A percentile compares a stretch with the other conserved stretches of the same genome.
phyloP scores from a whole-genome alignment of 1,284 basidiomycete species.

The Leccinum fuscescens region DNA sequence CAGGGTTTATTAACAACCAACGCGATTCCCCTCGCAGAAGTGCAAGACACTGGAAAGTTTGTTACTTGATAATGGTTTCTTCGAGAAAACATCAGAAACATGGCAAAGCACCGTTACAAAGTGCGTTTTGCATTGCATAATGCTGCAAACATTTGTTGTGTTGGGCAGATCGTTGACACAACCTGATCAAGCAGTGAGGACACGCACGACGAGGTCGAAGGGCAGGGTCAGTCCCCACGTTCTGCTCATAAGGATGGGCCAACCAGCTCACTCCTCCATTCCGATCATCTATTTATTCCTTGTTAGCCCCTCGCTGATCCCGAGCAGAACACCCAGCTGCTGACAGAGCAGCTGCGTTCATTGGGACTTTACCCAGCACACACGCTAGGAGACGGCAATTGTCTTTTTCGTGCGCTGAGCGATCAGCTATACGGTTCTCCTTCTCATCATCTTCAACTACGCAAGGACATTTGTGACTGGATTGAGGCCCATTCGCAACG shows the following conservation, averaged over 20 bases:
- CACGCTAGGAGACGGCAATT: slow-evolving; percentile 84
- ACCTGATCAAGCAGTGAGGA: slow-evolving; percentile 48
- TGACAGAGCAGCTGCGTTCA: slow-evolving; percentile 67
- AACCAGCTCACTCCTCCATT: slow-evolving; percentile 18
- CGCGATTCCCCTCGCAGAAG: slow-evolving; percentile 25
- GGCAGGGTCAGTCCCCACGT: slow-evolving; percentile 47
- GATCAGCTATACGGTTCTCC: slow-evolving; percentile 82
- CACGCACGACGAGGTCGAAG: slow-evolving; percentile 63
- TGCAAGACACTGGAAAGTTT: slow-evolving; percentile 30
- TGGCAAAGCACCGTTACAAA: slow-evolving; percentile 31
- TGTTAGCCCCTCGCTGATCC: slow-evolving; percentile 61
- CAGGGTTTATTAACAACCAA: slow-evolving; percentile 38
- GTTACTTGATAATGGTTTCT: slow-evolving; percentile 38
- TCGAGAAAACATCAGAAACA: slow-evolving; percentile 36
- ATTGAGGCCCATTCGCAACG: slow-evolving; percentile 67
- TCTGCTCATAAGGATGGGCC: slow-evolving; percentile 22
- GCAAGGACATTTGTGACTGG: slow-evolving; percentile 81
- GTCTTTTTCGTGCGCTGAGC: slow-evolving; percentile 79
- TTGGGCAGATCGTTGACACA: slow-evolving; percentile 24
- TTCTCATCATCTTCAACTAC: slow-evolving; percentile 65
- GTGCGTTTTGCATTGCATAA: slow-evolving; percentile 33
- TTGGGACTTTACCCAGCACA: slow-evolving; percentile 77
- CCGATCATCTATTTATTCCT: slow-evolving; percentile 15
- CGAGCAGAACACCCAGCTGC: slow-evolving; percentile 58
- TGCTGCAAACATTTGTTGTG: slow-evolving; percentile 28